These are phyloP conservation scores for Celoporthe dispersa DNA, from an alignment of 2,329 filamentous ascomycete species.

Conservation along the genomic window DNA sequence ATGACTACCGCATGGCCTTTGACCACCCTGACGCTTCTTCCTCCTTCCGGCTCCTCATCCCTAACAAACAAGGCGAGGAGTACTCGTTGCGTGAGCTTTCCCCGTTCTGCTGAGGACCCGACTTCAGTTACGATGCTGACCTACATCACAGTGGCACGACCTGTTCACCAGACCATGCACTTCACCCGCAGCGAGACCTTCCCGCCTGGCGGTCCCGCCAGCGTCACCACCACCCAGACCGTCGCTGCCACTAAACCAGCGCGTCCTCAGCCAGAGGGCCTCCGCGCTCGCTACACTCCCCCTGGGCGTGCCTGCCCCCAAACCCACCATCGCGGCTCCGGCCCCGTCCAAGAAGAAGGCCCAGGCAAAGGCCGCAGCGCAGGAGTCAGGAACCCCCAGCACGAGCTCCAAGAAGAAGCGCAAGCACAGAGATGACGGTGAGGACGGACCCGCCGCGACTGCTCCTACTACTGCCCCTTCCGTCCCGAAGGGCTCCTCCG, in stretches of 20 bases:
- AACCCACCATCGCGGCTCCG: slow-evolving; percentile 29
- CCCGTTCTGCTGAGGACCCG: slow-evolving; percentile 26
- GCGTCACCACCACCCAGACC: slow-evolving; percentile 45
- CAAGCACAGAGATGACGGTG: slow-evolving; percentile 42
- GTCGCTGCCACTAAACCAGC: slow-evolving; percentile 52
- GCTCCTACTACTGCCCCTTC: slow-evolving; percentile 12
- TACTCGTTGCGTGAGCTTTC: neutral
- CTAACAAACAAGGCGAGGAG: slow-evolving; percentile 54
- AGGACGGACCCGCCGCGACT: slow-evolving; percentile 27
- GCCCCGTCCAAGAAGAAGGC: slow-evolving; percentile 17
- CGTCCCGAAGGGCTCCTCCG: slow-evolving; percentile 22
- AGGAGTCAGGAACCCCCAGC: slow-evolving; percentile 24
- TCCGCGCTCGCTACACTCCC: slow-evolving; percentile 71
- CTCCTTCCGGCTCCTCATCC: slow-evolving; percentile 64
- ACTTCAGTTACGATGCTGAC: slow-evolving; percentile 33
- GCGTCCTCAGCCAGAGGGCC: slow-evolving; percentile 68
- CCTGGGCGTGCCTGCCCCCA: slow-evolving; percentile 55
- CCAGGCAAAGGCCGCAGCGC: slow-evolving; percentile 21
- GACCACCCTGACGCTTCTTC: slow-evolving; percentile 55
- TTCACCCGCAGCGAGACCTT: slow-evolving; percentile 51
- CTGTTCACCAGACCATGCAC: slow-evolving; percentile 65
- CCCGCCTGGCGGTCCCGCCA: slow-evolving; percentile 26
- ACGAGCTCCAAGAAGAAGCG: slow-evolving; percentile 44
- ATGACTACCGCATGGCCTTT: slow-evolving; percentile 64
- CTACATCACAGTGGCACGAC: slow-evolving; percentile 43